Percentiles rank a stretch among this genome's conserved stretches.
Evolutionary conservation across 2,329 filamentous ascomycete species (phyloP).

Genomic region (Fusarium hainanense): DNA sequence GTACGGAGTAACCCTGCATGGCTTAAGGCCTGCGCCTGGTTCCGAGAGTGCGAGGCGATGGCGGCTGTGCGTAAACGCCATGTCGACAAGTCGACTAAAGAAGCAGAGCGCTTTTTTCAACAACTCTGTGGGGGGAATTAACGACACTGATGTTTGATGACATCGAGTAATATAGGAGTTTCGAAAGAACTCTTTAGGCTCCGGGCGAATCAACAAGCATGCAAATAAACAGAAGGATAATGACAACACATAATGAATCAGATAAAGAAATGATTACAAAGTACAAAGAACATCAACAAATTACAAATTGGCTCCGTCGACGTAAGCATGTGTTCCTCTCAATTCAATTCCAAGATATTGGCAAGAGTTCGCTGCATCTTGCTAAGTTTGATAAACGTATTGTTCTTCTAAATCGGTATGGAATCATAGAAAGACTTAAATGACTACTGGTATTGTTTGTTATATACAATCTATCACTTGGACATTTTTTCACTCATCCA

Average conservation of each 20-base stretch:
- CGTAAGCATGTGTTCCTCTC: not conserved
- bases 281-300: not conserved
- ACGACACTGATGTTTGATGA: not conserved
- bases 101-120: constrained; percentile 40
- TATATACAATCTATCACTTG: constrained; percentile 45
- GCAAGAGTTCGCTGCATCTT: not conserved
- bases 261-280: not conserved
- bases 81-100: constrained; percentile 34
- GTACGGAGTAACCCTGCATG: constrained; percentile 59
- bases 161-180: not conserved
- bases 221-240: not conserved
- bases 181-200: not conserved
- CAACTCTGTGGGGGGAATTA: constrained; percentile 7
- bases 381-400: not conserved
- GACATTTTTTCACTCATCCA: constrained; percentile 42
- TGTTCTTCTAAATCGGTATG: not conserved
- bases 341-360: not conserved
- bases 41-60: constrained; percentile 49
- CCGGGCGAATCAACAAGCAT: not conserved
- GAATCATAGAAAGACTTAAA: constrained; percentile 11
- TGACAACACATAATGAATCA: not conserved
- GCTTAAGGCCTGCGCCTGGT: constrained; percentile 55
- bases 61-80: constrained; percentile 15
- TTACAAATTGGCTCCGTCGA: not conserved
- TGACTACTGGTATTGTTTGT: constrained; percentile 44